phyloP scores from a whole-genome alignment of 2,329 filamentous ascomycete genomes.

The Hypoxylon sp. region DNA sequence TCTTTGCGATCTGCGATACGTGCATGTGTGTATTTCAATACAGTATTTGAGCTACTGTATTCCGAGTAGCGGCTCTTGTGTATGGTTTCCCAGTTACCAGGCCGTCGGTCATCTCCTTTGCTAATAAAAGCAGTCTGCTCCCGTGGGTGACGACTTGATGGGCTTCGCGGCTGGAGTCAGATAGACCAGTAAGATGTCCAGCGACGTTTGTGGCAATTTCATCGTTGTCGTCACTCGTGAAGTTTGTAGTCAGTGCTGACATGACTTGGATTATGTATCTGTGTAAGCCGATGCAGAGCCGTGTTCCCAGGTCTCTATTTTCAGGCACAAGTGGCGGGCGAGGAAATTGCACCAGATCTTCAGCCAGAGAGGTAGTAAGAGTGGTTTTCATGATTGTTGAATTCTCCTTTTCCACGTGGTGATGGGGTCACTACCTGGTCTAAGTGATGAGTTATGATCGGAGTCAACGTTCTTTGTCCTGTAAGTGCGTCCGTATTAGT shows the following conservation, averaged over 20 bases:
- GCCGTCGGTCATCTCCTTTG: conserved; percentile 41
- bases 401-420: conserved; percentile 18
- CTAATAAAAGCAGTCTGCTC: conserved; percentile 27
- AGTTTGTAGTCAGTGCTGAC: conserved; percentile 15
- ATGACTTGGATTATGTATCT: conserved; percentile 22
- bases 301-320: conserved; percentile 6
- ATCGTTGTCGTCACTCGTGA: conserved; percentile 6
- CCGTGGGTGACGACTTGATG: conserved; percentile 23
- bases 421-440: not conserved
- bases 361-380: conserved; percentile 18
- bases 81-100: conserved; percentile 32
- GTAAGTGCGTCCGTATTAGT: not conserved
- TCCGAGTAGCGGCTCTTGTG: conserved; percentile 23
- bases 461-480: not conserved
- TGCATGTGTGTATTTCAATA: conserved; percentile 8
- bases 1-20: conserved; percentile 25
- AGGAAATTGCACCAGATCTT: conserved; percentile 38
- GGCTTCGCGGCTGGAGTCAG: conserved; percentile 17
- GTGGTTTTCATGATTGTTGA: conserved; percentile 12
- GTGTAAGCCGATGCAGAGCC: conserved; percentile 21
- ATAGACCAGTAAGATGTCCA: conserved; percentile 12
- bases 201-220: conserved; percentile 15
- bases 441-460: conserved; percentile 9
- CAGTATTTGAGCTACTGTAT: conserved; percentile 26
- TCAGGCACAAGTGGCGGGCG: conserved; percentile 21